These are phyloP conservation scores for Zostera marina DNA, from an alignment of 116 monocot species.

Conservation along the genomic window DNA sequence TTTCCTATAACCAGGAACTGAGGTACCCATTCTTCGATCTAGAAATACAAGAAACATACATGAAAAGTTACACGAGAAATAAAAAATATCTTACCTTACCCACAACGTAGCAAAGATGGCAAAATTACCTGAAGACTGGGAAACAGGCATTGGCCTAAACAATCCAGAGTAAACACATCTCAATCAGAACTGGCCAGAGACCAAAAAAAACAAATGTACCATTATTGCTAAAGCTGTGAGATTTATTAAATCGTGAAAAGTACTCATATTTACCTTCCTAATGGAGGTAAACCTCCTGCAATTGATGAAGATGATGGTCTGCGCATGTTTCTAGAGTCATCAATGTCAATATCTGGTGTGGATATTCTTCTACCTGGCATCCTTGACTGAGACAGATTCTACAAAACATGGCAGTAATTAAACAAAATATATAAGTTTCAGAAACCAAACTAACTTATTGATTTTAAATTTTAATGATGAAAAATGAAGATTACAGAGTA, in stretches of 20 bases:
- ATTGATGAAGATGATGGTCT: constrained; percentile 56
- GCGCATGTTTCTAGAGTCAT: constrained; percentile 41
- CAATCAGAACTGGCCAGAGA: constrained; percentile 19
- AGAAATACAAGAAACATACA: neutral
- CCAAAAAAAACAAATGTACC: constrained; percentile 1
- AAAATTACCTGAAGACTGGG: constrained; percentile 48
- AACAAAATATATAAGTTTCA: neutral
- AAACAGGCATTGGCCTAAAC: constrained; percentile 7
- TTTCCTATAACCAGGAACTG: constrained; percentile 41
- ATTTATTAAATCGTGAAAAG: neutral
- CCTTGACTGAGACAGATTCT: constrained; percentile 70
- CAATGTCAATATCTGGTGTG: constrained; percentile 29
- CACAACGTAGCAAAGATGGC: neutral
- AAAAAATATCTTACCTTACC: neutral
- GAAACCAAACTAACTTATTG: too few relatives aligned
- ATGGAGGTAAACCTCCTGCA: constrained; percentile 56
- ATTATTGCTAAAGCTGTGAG: neutral
- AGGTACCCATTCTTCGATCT: constrained; percentile 56
- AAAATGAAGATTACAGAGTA: too few relatives aligned
- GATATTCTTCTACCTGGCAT: constrained; percentile 34
- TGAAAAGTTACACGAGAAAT: neutral
- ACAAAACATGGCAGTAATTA: constrained; percentile 1
- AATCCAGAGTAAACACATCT: too few relatives aligned
- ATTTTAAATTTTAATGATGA: too few relatives aligned
- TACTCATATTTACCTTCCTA: constrained; percentile 44